Percentiles rank a stretch among this genome's conserved stretches.
Conservation (phyloP, 2,329 filamentous ascomycete species). For the Diatrype stigma region DNA sequence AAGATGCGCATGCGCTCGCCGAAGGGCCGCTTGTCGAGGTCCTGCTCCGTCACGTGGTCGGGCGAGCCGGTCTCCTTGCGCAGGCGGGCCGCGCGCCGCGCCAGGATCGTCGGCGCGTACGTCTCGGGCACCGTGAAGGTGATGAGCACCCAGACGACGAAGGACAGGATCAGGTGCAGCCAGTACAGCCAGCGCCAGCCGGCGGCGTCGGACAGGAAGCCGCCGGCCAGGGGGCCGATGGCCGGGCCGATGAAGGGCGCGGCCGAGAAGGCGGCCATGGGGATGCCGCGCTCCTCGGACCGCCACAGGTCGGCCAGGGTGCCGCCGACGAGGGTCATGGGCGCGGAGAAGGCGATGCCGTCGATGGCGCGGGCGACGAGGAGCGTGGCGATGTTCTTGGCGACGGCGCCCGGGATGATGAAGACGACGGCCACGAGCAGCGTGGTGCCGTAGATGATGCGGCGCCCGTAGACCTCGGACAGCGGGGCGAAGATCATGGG, state of each 20-base stretch:
- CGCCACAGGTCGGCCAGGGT: conserved; percentile 81
- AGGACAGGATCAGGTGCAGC: conserved; percentile 76
- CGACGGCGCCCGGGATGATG: conserved; percentile 73
- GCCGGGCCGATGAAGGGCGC: conserved; percentile 81
- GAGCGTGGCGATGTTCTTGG: conserved; percentile 71
- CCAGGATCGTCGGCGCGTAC: conserved; percentile 75
- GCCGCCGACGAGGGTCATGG: conserved; percentile 82
- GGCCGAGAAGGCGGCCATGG: conserved; percentile 81
- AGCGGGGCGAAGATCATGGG: conserved; percentile 78
- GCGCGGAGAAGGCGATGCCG: conserved; percentile 78
- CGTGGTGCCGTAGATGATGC: conserved; percentile 66
- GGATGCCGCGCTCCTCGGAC: conserved; percentile 77
- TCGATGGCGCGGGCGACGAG: conserved; percentile 74
- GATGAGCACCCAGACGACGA: conserved; percentile 67
- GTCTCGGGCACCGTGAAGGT: conserved; percentile 89
- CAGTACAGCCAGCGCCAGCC: conserved; percentile 86
- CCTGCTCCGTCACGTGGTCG: conserved; percentile 72
- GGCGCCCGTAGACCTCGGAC: conserved; percentile 70
- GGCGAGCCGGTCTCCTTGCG: conserved; percentile 63
- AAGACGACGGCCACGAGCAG: conserved; percentile 70
- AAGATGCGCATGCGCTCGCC: conserved; percentile 68
- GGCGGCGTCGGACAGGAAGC: conserved; percentile 64
- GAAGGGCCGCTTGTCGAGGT: conserved; percentile 69
- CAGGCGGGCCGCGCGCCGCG: conserved; percentile 65
- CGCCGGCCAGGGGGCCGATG: conserved; percentile 71